Percentiles rank a stretch among this genome's conserved stretches.
Conservation (phyloP, 208 protist species). For the Acanthamoeba lenticulata region DNA sequence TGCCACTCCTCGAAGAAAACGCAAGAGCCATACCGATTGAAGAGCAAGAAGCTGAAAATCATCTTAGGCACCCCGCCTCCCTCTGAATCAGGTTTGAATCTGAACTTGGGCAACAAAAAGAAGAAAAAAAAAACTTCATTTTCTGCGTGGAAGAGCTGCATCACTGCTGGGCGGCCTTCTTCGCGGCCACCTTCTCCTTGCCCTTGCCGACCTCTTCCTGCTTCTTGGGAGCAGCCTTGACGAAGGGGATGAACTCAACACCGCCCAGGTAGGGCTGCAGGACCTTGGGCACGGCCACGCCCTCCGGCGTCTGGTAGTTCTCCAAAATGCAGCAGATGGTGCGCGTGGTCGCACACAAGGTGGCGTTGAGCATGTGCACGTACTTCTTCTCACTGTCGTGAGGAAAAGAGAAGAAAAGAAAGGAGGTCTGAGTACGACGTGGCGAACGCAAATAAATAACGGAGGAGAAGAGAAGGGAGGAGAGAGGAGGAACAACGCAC, state of each 20-base stretch:
- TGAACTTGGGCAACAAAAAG: neutral
- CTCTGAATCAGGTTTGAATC: too few species aligned
- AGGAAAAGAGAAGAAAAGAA: neutral
- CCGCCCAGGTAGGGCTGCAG: slow-evolving; percentile 90
- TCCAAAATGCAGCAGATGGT: slow-evolving; percentile 99
- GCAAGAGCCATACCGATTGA: slow-evolving; percentile 71
- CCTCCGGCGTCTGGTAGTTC: slow-evolving; percentile 92
- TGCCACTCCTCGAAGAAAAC: slow-evolving; percentile 80
- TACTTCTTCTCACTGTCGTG: slow-evolving; percentile 93
- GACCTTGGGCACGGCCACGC: slow-evolving; percentile 87
- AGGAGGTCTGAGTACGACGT: neutral
- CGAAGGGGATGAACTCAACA: slow-evolving; percentile 80
- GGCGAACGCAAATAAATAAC: neutral
- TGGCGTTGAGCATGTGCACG: slow-evolving; percentile 99
- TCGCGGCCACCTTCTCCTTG: neutral
- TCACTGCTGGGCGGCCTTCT: neutral
- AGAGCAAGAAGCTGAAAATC: slow-evolving; percentile 80
- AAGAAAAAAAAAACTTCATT: neutral
- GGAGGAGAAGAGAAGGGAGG: slow-evolving; percentile 61
- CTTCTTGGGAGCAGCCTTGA: neutral
- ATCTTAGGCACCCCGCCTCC: slow-evolving; percentile 5
- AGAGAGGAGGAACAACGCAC: neutral
- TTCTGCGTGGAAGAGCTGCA: neutral
- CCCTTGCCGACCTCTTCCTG: neutral
- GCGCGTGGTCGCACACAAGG: slow-evolving; percentile 97